These are phyloP conservation scores for Didymella glomerata DNA, from an alignment of 2,329 filamentous ascomycete genomes.

Conservation along the genomic window DNA sequence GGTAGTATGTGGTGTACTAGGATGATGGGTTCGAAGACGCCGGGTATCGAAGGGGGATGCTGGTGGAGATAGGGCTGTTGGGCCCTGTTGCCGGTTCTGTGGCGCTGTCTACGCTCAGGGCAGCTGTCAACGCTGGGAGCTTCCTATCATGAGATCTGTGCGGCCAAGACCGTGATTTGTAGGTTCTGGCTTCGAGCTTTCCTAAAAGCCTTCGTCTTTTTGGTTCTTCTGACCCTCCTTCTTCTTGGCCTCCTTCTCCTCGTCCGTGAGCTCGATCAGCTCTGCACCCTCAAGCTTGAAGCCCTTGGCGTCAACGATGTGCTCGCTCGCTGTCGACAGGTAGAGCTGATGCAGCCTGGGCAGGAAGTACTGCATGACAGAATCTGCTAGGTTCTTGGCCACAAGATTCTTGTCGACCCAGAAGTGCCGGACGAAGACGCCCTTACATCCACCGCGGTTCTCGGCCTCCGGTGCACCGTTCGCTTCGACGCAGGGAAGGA, in stretches of 20 bases:
- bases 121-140: neutral
- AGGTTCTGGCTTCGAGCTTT: neutral
- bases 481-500: constrained; percentile 51
- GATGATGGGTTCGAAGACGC: neutral
- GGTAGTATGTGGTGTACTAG: neutral
- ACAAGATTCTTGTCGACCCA: constrained; percentile 50
- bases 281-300: constrained; percentile 46
- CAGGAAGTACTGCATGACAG: constrained; percentile 50
- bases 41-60: neutral
- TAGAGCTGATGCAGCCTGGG: constrained; percentile 47
- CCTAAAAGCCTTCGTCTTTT: constrained; percentile 48
- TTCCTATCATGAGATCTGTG: neutral
- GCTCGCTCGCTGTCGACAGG: constrained; percentile 36
- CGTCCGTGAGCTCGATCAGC: constrained; percentile 42
- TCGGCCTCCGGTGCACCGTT: constrained; percentile 50
- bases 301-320: constrained; percentile 49
- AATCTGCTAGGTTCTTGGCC: constrained; percentile 43
- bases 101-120: neutral
- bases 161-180: neutral
- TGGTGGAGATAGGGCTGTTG: neutral
- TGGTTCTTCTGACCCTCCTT: constrained; percentile 41
- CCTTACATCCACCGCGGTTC: constrained; percentile 47
- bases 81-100: neutral
- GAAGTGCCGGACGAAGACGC: constrained; percentile 51
- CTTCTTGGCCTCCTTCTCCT: constrained; percentile 40